Conservation (phyloP, 2,329 filamentous ascomycete species). For the Colletotrichum magnum region DNA sequence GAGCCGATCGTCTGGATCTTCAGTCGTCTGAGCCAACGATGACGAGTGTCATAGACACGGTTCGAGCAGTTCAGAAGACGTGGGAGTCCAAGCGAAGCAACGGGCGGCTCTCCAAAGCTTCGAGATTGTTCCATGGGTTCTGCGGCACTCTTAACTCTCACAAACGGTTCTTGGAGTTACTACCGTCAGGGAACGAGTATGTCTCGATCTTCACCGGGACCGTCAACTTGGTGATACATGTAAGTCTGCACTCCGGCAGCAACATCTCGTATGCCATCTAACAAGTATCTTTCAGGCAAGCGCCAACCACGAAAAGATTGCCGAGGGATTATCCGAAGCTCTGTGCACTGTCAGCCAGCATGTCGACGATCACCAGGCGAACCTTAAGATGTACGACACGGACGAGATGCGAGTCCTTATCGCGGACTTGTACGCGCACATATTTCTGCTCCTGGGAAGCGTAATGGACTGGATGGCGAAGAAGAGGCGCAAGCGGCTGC, state of each 20-base stretch:
- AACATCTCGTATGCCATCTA: background rate
- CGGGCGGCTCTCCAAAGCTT: conserved; percentile 31
- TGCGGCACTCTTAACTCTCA: conserved; percentile 45
- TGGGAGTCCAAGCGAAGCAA: conserved; percentile 23
- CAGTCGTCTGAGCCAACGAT: conserved; percentile 28
- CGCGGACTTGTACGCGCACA: conserved; percentile 44
- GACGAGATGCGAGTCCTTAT: conserved; percentile 35
- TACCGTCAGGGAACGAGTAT: conserved; percentile 48
- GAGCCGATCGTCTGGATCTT: conserved; percentile 34
- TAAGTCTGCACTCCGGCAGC: background rate
- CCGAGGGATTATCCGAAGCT: conserved; percentile 41
- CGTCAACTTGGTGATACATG: conserved; percentile 46
- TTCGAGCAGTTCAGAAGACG: conserved; percentile 3
- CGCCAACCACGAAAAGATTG: conserved; percentile 44
- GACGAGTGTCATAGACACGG: conserved; percentile 34
- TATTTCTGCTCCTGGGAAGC: conserved; percentile 44
- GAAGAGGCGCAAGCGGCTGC: conserved; percentile 33
- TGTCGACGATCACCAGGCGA: conserved; percentile 31
- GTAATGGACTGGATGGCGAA: conserved; percentile 45
- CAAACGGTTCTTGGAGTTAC: conserved; percentile 44
- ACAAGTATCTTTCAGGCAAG: conserved; percentile 40
- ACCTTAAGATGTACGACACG: conserved; percentile 38
- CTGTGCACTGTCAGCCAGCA: conserved; percentile 42
- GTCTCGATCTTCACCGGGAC: conserved; percentile 48
- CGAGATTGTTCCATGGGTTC: conserved; percentile 45